Evolutionary conservation across 2,329 filamentous ascomycete genomes (phyloP).

Genomic region (Chlorencoelia australis): DNA sequence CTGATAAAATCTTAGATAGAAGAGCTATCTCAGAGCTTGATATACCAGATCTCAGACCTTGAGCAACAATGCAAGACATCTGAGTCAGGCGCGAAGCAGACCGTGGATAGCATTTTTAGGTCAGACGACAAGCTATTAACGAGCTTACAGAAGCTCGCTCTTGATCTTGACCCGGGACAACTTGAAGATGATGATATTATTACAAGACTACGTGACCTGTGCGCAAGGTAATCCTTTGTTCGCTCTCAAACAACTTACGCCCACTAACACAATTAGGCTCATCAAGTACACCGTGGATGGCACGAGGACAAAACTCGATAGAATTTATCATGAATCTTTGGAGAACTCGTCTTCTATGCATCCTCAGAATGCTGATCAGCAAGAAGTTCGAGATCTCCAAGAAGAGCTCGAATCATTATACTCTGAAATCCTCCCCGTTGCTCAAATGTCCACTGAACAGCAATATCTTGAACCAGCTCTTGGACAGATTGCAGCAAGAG

Average conservation of each 20-base stretch:
- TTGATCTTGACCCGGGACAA: conserved; percentile 45
- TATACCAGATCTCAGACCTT: conserved; percentile 37
- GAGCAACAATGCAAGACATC: conserved; percentile 41
- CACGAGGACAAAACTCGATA: conserved; percentile 43
- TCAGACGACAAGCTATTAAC: conserved; percentile 57
- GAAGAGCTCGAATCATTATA: conserved; percentile 61
- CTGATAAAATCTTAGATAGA: too few relatives aligned
- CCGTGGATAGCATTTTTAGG: conserved; percentile 39
- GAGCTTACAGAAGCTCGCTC: conserved; percentile 55
- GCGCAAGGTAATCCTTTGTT: conserved; percentile 35
- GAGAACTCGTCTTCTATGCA: conserved; percentile 14
- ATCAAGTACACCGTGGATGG: conserved; percentile 49
- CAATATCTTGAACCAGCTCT: conserved; percentile 55
- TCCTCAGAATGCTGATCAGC: conserved; percentile 8
- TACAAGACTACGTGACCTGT: conserved; percentile 48
- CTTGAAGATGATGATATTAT: conserved; percentile 43
- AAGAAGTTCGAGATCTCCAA: conserved; percentile 42
- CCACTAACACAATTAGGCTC: conserved; percentile 29
- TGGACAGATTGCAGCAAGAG: conserved; percentile 33
- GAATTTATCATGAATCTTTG: conserved; percentile 42
- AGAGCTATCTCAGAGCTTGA: conserved; percentile 37
- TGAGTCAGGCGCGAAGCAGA: conserved; percentile 36
- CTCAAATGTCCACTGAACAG: conserved; percentile 61
- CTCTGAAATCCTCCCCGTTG: conserved; percentile 57
- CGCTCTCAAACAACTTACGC: neutral